Evolutionary conservation across 331 rosid genomes (phyloP), one percentile per base, ranked within the genome.

Genomic region (Quercus lobata): DNA sequence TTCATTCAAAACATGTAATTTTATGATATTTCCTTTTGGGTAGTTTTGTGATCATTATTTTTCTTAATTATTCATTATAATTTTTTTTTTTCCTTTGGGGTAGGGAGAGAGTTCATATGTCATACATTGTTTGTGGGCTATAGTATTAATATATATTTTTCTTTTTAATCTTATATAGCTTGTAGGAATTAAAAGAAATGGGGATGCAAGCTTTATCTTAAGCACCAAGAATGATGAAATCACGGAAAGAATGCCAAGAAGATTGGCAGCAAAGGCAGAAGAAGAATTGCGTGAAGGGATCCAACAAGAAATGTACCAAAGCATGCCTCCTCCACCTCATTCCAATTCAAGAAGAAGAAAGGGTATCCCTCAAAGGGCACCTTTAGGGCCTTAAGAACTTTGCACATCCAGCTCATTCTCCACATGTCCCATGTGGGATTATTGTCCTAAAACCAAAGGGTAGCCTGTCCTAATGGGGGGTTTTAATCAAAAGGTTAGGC

Each of bases 281-380:
- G 22, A 29, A 0, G 78, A 80, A 70, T 77, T 84, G 84, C 79
- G 82, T 76, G 88, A 84, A 84, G 86, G 80, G 75, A 87, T 76
- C 71, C 78, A 79, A 65, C 78, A 79, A 77, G 83, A 82, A 57
- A 82, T 72, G 14, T 81, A 54, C 80, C 70, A 62, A 84, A 79
- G 78, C 83, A 79, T 68, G 79, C 60, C 32, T 25, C 29, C 32
- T 71, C 61, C 57, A 57, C 27, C 62, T 65, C 77, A 66, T n/a
- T 84, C 90, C 56, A 87, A 84, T 79, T 84, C 88, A 82, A 87
- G 86, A 69, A 87, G 88, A 79, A 87, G 90, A 63, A 87, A 87
- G 71, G 88, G 90, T 65, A 72, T 79, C 74, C 90, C 88, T 32
- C 84, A 57, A 19, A 87, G 90, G 72, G 84, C 90, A 76, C 90